phyloP scores from a whole-genome alignment of 108 stramenopile species.

The Hondaea fermentalgiana region DNA sequence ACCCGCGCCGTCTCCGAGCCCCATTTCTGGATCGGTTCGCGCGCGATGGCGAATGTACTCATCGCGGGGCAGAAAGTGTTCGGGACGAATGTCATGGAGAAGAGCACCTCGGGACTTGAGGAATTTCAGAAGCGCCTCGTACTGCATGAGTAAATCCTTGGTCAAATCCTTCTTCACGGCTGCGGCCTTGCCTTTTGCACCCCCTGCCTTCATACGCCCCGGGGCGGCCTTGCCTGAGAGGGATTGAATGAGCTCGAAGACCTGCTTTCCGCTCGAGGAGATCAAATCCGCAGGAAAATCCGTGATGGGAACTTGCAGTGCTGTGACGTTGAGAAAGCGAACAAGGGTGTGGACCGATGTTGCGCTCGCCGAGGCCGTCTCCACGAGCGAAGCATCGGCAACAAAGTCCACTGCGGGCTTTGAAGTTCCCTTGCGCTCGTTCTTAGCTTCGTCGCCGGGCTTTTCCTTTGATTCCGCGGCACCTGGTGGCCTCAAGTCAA shows the following conservation, averaged over 20 bases:
- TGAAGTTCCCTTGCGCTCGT: not conserved
- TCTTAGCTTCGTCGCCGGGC: not conserved
- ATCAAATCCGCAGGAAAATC: not conserved
- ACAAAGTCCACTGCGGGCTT: not conserved
- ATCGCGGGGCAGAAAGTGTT: not conserved
- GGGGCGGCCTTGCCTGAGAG: not conserved
- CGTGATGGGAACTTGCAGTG: not conserved
- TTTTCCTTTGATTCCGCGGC: not conserved
- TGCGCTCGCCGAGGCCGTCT: not conserved
- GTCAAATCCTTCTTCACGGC: conserved; percentile 27
- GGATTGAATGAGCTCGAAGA: not conserved
- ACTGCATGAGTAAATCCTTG: not conserved
- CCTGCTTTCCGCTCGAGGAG: not conserved
- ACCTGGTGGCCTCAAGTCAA: not conserved
- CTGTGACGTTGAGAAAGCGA: not conserved
- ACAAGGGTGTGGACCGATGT: not conserved
- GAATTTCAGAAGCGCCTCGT: conserved; percentile 16
- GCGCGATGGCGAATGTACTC: not conserved
- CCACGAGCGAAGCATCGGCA: not conserved
- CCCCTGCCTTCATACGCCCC: conserved; percentile 1
- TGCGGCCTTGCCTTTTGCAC: not conserved
- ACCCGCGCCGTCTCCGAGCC: not conserved
- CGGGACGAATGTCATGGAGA: conserved; percentile 9
- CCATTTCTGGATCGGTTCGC: not conserved
- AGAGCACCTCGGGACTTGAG: conserved; percentile 16